phyloP scores from a whole-genome alignment of 2,329 filamentous ascomycete genomes.

The Rhexocercosporidium sp. region DNA sequence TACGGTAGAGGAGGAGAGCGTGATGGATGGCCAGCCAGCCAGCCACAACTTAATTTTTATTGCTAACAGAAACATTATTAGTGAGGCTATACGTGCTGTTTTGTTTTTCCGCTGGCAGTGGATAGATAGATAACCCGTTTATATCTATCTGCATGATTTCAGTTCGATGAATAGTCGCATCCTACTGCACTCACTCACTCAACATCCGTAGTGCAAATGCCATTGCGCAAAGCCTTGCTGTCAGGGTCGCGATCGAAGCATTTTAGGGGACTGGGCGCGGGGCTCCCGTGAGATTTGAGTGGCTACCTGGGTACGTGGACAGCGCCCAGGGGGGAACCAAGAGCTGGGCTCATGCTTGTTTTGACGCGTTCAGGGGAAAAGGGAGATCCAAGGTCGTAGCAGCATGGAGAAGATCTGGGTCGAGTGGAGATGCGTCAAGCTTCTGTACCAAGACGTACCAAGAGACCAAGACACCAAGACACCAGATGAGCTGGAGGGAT shows the following conservation, averaged over 20 bases:
- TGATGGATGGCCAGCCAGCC: no score
- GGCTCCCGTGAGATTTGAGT: no score
- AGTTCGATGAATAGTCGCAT: no score
- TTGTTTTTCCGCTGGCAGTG: no score
- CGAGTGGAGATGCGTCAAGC: not conserved
- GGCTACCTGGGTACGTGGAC: not conserved
- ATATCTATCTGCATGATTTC: no score
- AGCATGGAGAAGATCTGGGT: not conserved
- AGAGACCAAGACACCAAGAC: not conserved
- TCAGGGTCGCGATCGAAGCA: not conserved
- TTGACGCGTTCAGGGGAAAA: not conserved
- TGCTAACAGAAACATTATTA: no score
- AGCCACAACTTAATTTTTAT: not conserved
- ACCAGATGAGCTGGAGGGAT: not conserved
- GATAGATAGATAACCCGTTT: no score
- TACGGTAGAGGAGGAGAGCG: not conserved
- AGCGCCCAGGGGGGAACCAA: conserved; percentile 1
- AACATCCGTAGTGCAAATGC: no score
- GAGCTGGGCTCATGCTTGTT: conserved; percentile 3
- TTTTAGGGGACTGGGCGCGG: conserved; percentile 3
- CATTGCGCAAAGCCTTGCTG: no score
- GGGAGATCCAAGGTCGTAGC: no score
- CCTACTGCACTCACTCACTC: not conserved
- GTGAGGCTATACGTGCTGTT: no score
- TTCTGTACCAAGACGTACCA: not conserved